Conservation (phyloP, 257 asterid genomes). For the Nicotiana knightiana region DNA sequence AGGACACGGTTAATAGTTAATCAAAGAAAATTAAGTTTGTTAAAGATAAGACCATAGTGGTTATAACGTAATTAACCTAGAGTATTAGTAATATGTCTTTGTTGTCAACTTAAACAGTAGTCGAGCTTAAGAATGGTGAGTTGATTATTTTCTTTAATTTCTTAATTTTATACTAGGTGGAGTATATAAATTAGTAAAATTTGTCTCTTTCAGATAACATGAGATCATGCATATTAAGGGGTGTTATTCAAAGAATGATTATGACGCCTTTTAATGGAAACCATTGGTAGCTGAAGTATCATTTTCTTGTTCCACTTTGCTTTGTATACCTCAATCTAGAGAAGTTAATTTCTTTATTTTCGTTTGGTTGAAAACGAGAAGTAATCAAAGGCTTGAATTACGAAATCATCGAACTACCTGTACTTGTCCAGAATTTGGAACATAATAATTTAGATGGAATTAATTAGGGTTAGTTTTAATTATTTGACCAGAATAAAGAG, state of each 20-base stretch:
- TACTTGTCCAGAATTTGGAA: constrained; percentile 22
- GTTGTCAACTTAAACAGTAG: constrained; percentile 11
- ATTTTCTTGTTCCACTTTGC: constrained; percentile 36
- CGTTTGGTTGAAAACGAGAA: constrained; percentile 40
- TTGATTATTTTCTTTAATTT: not conserved
- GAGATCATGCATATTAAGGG: not conserved
- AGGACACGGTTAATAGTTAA: not conserved
- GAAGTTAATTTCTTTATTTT: constrained; percentile 20
- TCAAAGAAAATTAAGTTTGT: not conserved
- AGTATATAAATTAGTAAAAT: not conserved
- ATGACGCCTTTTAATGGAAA: constrained; percentile 6
- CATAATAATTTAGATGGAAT: constrained; percentile 16
- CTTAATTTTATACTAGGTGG: constrained; percentile 14
- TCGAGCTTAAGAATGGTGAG: no score
- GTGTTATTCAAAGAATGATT: constrained; percentile 9
- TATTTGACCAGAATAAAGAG: constrained; percentile 13
- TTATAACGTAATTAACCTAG: not conserved
- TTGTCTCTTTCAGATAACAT: not conserved
- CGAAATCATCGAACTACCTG: constrained; percentile 51
- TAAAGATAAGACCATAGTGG: not conserved
- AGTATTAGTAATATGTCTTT: not conserved
- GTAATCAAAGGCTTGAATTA: constrained; percentile 38
- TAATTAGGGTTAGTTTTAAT: constrained; percentile 44
- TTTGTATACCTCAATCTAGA: constrained; percentile 34
- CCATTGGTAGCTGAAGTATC: constrained; percentile 47